A percentile compares a stretch with the other conserved stretches of the same genome.
Evolutionary conservation across 768 basidiomycete species (phyloP).

Genomic region (Boletales sp.): DNA sequence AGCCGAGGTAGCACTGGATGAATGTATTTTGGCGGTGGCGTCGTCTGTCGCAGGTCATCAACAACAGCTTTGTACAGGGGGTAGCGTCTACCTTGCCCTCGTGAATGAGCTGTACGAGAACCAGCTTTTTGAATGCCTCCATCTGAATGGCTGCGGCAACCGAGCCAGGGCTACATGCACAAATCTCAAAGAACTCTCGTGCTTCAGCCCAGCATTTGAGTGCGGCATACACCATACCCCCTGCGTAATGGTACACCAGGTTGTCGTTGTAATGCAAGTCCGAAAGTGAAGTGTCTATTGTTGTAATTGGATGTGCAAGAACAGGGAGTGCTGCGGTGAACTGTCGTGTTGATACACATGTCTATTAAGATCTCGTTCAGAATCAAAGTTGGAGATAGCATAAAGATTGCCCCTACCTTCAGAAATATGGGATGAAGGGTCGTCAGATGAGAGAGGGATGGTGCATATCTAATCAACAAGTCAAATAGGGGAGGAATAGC

Average conservation of each 20-base stretch:
- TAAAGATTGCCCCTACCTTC: conserved; percentile 38
- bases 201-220: conserved; percentile 67
- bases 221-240: conserved; percentile 62
- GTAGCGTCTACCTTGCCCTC: conserved; percentile 57
- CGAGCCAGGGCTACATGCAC: conserved; percentile 57
- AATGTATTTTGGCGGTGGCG: conserved; percentile 71
- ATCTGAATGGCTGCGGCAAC: conserved; percentile 68
- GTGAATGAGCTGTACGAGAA: conserved; percentile 73
- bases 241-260: conserved; percentile 80
- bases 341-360: conserved; percentile 51
- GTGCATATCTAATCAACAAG: conserved; percentile 62
- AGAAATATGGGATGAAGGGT: conserved; percentile 68
- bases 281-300: conserved; percentile 54
- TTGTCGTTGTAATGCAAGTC: conserved; percentile 78
- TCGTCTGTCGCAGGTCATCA: conserved; percentile 18
- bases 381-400: neutral
- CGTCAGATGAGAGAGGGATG: conserved; percentile 56
- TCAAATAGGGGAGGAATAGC: conserved; percentile 58
- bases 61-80: neutral
- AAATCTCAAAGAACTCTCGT: conserved; percentile 77
- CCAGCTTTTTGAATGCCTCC: conserved; percentile 83
- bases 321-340: conserved; percentile 59
- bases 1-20: conserved; percentile 52
- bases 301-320: conserved; percentile 59
- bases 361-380: conserved; percentile 33